phyloP scores from a whole-genome alignment of 768 basidiomycete species.

The Lentinus tigrinus region DNA sequence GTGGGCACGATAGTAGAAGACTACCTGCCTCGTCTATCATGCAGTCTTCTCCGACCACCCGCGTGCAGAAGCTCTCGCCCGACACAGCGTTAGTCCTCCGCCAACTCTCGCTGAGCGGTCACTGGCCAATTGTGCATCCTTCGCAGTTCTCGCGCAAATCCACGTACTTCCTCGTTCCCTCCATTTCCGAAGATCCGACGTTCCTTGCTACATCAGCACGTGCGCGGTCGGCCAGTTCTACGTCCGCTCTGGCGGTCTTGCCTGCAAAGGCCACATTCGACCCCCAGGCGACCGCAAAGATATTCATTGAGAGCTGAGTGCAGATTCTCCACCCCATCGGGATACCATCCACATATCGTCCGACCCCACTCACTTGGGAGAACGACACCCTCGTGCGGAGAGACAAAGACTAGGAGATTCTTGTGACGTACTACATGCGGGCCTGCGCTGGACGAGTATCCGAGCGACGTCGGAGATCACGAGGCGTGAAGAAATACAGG shows the following conservation, averaged over 20 bases:
- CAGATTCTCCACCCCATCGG: constrained; percentile 42
- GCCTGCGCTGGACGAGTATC: constrained; percentile 62
- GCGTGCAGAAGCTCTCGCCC: no score
- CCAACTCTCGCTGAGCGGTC: no score
- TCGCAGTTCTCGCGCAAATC: no score
- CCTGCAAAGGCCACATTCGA: constrained; percentile 96
- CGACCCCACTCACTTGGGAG: constrained; percentile 78
- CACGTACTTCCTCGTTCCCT: constrained; percentile 92
- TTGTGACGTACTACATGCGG: constrained; percentile 97
- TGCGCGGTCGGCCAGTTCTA: constrained; percentile 98
- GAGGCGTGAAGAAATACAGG: constrained; percentile 85
- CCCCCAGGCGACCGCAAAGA: constrained; percentile 75
- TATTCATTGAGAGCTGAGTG: constrained; percentile 92
- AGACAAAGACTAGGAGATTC: constrained; percentile 98
- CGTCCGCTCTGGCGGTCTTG: constrained; percentile 92
- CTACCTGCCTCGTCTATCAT: no score
- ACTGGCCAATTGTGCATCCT: no score
- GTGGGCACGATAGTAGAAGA: no score
- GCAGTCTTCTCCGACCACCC: no score
- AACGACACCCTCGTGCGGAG: constrained; percentile 95
- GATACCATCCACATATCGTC: constrained; percentile 74
- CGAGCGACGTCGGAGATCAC: constrained; percentile 56
- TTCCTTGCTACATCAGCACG: constrained; percentile 82
- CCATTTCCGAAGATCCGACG: constrained; percentile 78
- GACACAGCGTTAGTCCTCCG: no score